These are phyloP conservation scores for Colletotrichum scovillei DNA, from an alignment of 2,329 filamentous ascomycete genomes.

Conservation along the genomic window DNA sequence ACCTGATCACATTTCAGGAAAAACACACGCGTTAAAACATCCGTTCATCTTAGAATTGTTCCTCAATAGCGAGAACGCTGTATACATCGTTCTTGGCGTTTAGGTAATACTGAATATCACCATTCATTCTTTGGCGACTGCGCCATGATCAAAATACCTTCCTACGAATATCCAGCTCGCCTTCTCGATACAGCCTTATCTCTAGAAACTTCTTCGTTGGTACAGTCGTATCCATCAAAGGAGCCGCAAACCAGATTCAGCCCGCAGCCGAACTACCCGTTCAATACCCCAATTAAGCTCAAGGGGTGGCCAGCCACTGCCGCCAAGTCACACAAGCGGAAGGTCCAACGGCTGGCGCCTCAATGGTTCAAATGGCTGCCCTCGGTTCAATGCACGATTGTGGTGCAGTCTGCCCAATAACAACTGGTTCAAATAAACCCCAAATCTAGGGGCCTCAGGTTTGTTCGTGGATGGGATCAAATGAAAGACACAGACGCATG, in stretches of 20 bases:
- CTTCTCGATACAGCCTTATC: neutral
- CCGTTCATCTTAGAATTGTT: no score
- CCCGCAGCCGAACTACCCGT: neutral
- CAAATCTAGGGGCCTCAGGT: neutral
- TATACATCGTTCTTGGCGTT: no score
- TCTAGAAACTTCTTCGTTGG: neutral
- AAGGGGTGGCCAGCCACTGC: neutral
- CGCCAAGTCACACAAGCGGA: neutral
- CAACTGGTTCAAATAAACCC: no score
- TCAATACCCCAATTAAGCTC: neutral
- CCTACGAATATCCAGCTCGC: neutral
- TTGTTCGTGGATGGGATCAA: neutral
- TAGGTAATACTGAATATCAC: no score
- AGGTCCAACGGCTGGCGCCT: neutral
- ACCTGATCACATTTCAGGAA: no score
- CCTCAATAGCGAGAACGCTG: no score
- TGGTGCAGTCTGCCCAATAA: neutral
- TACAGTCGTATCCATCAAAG: neutral
- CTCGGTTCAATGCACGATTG: neutral
- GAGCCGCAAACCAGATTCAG: neutral
- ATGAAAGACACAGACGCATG: constrained; percentile 3
- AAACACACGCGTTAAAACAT: no score
- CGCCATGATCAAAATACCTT: neutral
- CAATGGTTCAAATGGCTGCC: neutral
- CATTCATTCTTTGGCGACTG: no score